A percentile compares a stretch with the other conserved stretches of the same genome.
Evolutionary conservation across 1,139 yeast genomes (phyloP).

Genomic region (Lodderomyces jiufengensis): DNA sequence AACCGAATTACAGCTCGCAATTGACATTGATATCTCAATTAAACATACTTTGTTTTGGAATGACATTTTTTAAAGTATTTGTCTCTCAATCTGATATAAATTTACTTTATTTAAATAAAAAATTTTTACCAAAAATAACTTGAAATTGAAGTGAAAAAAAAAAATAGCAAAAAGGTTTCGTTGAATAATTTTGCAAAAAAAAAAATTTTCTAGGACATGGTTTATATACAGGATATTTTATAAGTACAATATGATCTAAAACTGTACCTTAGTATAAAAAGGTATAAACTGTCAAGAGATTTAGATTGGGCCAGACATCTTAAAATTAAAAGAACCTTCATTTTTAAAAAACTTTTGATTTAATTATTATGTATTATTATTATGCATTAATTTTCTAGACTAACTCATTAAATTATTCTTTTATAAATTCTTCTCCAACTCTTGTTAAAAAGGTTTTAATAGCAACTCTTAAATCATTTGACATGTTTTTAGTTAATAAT

Average conservation of each 20-base stretch:
- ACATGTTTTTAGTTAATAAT: slow-evolving; percentile 65
- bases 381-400: no score
- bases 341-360: no score
- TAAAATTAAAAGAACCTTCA: no score
- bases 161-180: not conserved
- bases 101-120: slow-evolving; percentile 5
- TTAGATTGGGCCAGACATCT: no score
- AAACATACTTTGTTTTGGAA: slow-evolving; percentile 50
- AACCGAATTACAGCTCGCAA: no score
- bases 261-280: no score
- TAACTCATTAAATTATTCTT: no score
- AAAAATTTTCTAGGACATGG: slow-evolving; percentile 4
- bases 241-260: not conserved
- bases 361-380: no score
- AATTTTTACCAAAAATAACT: not conserved
- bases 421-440: slow-evolving; percentile 61
- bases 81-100: no score
- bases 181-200: not conserved
- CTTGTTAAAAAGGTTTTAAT: slow-evolving; percentile 63
- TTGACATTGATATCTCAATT: no score
- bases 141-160: not conserved
- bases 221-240: slow-evolving; percentile 1
- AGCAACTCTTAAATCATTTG: slow-evolving; percentile 66
- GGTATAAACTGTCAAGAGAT: no score
- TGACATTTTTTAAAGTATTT: slow-evolving; percentile 30